phyloP scores from a whole-genome alignment of 2,329 filamentous ascomycete genomes.

The Hypomyces perniciosus region DNA sequence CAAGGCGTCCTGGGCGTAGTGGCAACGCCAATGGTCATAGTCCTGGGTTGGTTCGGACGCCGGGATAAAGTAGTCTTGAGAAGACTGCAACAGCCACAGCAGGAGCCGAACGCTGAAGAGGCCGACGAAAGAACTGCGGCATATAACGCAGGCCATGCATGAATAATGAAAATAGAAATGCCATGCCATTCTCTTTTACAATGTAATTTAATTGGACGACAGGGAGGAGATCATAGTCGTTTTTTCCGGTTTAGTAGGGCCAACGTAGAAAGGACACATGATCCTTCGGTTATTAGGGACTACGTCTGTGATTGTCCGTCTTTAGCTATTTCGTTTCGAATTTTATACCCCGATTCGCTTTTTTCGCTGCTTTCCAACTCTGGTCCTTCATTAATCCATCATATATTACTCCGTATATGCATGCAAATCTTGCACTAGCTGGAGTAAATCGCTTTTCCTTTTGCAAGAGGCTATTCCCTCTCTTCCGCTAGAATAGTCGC shows the following conservation, averaged over 20 bases:
- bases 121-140: not conserved
- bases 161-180: not conserved
- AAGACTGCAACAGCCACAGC: conserved; percentile 31
- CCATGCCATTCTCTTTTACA: not conserved
- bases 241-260: no score
- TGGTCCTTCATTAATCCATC: not conserved
- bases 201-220: no score
- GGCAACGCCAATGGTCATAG: conserved; percentile 61
- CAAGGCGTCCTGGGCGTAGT: conserved; percentile 64
- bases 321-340: not conserved
- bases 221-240: no score
- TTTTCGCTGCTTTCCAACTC: not conserved
- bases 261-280: not conserved
- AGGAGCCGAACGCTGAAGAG: not conserved
- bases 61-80: conserved; percentile 43
- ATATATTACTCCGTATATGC: not conserved
- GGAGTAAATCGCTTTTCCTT: not conserved
- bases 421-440: not conserved
- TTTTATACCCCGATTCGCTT: conserved; percentile 1
- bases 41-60: conserved; percentile 64
- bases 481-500: conserved; percentile 34
- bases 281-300: not conserved
- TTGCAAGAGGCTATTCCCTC: not conserved
- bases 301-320: not conserved
- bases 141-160: not conserved